Base-by-base conservation (phyloP, 1,139 yeast genomes). In the Yamadazyma atmosphaerica region DNA sequence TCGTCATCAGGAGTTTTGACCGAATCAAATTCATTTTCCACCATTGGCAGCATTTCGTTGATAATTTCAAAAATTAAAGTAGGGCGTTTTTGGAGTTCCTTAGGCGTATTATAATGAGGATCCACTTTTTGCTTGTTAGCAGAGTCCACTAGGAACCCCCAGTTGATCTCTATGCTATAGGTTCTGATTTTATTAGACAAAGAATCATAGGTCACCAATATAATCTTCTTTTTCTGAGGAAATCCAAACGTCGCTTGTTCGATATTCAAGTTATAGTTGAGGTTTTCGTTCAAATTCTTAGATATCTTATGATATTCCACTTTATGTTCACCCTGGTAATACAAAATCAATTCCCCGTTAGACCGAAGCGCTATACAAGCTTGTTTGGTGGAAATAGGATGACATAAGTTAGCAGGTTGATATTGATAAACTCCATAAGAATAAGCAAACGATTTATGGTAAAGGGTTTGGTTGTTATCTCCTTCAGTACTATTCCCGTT, bases 361-460 rank as follows among this genome's bases (percentile, higher is more conserved):
- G 73, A 70, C 32, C 94, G 69, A 24, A 87, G 63, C 0, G 80
- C 80, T 24, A 86, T 60, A 51, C 89, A 81, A 1, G 92, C 94
- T 48, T 85, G 86, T 48, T 83, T 84, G 4, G 83, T 73, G 4
- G 74, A 60, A 12, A 79, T 63, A 0, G 95, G 95, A 54, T 86
- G 94, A 42, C 79, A 64, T 0, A 83, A 76, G 1, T 89, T 88
- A 40, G 67, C 64, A 0, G 87, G 74, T 45, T 72, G 77, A 43
- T 69, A 68, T 52, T 81, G 89, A 34, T 69, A 72, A 1, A 82
- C 81, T 2, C 77, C 75, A 52, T 83, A 84, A 5, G 63, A 58
- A 52, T 76, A 81, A 6, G 57, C 46, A 33, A 58, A 45, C 13
- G 58, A 50, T 36, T 38, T 9, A 5, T n/a, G 9, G 14, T 12